phyloP scores from a whole-genome alignment of 345 rosid species.

The Mercurialis annua region DNA sequence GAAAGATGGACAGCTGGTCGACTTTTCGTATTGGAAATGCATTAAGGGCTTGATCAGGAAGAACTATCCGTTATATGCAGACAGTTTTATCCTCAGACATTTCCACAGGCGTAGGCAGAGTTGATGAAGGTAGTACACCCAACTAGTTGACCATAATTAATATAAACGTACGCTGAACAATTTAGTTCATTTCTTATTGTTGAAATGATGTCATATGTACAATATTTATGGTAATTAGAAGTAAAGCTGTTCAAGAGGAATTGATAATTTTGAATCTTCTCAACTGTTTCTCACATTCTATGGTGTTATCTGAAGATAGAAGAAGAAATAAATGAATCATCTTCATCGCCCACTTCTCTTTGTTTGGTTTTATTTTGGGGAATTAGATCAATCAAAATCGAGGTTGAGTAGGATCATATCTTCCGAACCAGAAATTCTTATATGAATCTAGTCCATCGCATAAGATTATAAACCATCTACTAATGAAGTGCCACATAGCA shows the following conservation, averaged over 20 bases:
- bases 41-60: slow-evolving; percentile 82
- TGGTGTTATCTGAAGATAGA: no score
- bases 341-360: no score
- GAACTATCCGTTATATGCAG: slow-evolving; percentile 87
- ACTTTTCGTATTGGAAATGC: slow-evolving; percentile 99
- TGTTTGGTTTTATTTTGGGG: no score
- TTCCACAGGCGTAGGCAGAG: slow-evolving; percentile 54
- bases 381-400: not conserved
- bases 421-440: no score
- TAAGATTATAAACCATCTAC: no score
- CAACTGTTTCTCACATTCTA: no score
- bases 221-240: slow-evolving; percentile 5
- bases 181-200: not conserved
- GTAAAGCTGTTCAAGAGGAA: no score
- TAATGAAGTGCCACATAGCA: no score
- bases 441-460: no score
- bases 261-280: not conserved
- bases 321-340: no score
- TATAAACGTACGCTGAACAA: slow-evolving; percentile 2
- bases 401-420: no score
- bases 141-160: slow-evolving; percentile 16
- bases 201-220: slow-evolving; percentile 10
- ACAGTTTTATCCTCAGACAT: slow-evolving; percentile 86
- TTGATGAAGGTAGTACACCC: slow-evolving; percentile 39
- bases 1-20: slow-evolving; percentile 67